Base-by-base conservation (phyloP, 2,329 filamentous ascomycete genomes). In the Pyrenophora teres region DNA sequence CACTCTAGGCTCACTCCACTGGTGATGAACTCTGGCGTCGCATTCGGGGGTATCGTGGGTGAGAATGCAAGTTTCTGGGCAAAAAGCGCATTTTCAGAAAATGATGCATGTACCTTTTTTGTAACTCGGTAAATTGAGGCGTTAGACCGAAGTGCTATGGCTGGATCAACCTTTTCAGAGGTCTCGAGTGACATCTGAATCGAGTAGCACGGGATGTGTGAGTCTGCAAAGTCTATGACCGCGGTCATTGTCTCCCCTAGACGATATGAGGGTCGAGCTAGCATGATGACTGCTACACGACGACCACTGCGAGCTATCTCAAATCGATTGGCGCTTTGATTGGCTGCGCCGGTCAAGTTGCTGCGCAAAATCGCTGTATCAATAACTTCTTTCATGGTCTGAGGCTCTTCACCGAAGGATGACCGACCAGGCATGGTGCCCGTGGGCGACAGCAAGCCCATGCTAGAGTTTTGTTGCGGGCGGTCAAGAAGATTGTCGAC, bases 261-360 rank as follows among this genome's bases (percentile, higher is more conserved):
- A 38, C 92, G 84, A 76, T 95, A 97, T 0, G 92, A 87, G 0
- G 94, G 91, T 8, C 94, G 86, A 4, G 92, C 89, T 27, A 99
- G 82, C 75, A 92, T 92, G 48, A 99, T 85, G 5, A 95, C 90
- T 2, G 90, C 93, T 10, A 99, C 92, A n/a, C 87, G 87, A 49
- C 87, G 87, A n/a, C 92, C 92, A 66, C 92, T 92, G 12, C 93
- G 88, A 10, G 93, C 88, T 70, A 99, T 97, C 69, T 96, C 92
- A 71, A 97, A 99, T 33, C 92, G 87, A 66, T 96, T 97, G n/a
- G 88, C 84, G 68, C 89, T 92, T 63, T 91, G 87, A 31, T 87
- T 86, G n/a, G 84, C 83, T 38, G 84, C 81, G 2, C 80, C 79
- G 0, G 85, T 81, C 60, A 87, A 77, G 61, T 73, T 73, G 66